phyloP scores from a whole-genome alignment of 306 rosid species.

The Astragalus glycyphyllos region DNA sequence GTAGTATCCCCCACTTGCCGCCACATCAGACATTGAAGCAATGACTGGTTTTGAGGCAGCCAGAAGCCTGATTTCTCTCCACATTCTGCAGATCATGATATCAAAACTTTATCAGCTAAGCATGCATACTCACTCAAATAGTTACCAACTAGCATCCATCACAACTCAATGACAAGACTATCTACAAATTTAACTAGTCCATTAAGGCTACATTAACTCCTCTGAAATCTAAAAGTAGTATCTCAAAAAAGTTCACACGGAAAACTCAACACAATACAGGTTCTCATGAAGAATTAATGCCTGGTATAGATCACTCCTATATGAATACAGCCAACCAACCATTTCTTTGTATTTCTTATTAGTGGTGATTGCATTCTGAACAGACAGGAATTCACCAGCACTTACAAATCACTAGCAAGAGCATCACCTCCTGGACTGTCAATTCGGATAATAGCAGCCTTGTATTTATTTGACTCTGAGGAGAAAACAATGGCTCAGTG shows the following conservation, averaged over 20 bases:
- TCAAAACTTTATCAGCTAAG: constrained; percentile 24
- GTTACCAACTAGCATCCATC: constrained; percentile 32
- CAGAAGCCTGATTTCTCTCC: constrained; percentile 97
- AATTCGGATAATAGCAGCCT: constrained; percentile 93
- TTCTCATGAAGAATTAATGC: constrained; percentile 30
- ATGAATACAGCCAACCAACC: constrained; percentile 35
- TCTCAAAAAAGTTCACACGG: not conserved
- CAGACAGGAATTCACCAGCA: constrained; percentile 49
- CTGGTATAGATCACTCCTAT: constrained; percentile 29
- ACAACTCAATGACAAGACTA: constrained; percentile 29
- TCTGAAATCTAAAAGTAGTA: constrained; percentile 22
- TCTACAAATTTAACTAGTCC: constrained; percentile 33
- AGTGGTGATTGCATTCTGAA: constrained; percentile 35
- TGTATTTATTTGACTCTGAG: constrained; percentile 78
- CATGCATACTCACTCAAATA: constrained; percentile 29
- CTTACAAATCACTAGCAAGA: constrained; percentile 98
- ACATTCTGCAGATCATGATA: constrained; percentile 70
- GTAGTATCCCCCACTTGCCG: constrained; percentile 98
- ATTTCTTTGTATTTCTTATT: constrained; percentile 39
- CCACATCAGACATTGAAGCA: constrained; percentile 97
- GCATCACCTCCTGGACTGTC: constrained; percentile 99
- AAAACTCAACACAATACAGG: constrained; percentile 26
- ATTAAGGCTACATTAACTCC: constrained; percentile 16
- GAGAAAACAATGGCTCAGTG: constrained; percentile 36
- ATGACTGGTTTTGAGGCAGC: constrained; percentile 93